These are phyloP conservation scores for Halophytophthora batemanensis DNA, from an alignment of 352 stramenopile species.

Conservation along the genomic window DNA sequence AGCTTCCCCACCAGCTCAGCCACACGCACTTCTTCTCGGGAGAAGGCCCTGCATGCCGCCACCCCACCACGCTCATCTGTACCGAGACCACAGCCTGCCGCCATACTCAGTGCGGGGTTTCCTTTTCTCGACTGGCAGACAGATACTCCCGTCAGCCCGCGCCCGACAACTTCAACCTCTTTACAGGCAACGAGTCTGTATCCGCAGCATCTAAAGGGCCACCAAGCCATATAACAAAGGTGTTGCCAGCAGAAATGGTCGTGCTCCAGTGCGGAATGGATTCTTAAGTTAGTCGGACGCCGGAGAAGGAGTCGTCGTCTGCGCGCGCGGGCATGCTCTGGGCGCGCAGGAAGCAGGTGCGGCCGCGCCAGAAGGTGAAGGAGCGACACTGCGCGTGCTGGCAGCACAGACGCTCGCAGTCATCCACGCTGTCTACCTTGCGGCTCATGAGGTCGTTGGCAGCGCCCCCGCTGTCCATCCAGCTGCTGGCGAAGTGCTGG, in stretches of 20 bases:
- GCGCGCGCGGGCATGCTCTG: conserved; percentile 32
- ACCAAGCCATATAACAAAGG: too few relatives aligned
- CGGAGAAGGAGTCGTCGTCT: conserved; percentile 61
- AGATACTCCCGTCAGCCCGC: too few relatives aligned
- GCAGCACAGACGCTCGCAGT: conserved; percentile 68
- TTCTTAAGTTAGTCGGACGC: conserved; percentile 37
- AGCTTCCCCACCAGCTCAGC: too few relatives aligned
- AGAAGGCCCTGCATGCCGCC: conserved; percentile 11
- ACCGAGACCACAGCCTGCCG: conserved; percentile 4
- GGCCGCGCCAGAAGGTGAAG: conserved; percentile 68
- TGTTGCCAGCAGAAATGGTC: too few relatives aligned
- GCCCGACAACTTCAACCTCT: conserved; percentile 46
- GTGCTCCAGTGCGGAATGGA: too few relatives aligned
- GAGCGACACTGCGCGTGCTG: conserved; percentile 53
- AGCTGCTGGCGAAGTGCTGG: conserved; percentile 53
- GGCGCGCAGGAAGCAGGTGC: conserved; percentile 68
- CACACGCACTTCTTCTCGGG: conserved; percentile 41
- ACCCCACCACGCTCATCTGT: not conserved
- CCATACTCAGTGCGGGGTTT: conserved; percentile 10
- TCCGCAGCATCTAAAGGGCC: too few relatives aligned
- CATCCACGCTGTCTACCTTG: conserved; percentile 47
- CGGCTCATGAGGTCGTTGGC: conserved; percentile 62
- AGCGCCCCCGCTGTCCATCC: conserved; percentile 69
- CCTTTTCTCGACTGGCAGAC: conserved; percentile 16
- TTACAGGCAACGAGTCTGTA: conserved; percentile 21